phyloP scores from a whole-genome alignment of 768 basidiomycete species.

The Russula foetens region DNA sequence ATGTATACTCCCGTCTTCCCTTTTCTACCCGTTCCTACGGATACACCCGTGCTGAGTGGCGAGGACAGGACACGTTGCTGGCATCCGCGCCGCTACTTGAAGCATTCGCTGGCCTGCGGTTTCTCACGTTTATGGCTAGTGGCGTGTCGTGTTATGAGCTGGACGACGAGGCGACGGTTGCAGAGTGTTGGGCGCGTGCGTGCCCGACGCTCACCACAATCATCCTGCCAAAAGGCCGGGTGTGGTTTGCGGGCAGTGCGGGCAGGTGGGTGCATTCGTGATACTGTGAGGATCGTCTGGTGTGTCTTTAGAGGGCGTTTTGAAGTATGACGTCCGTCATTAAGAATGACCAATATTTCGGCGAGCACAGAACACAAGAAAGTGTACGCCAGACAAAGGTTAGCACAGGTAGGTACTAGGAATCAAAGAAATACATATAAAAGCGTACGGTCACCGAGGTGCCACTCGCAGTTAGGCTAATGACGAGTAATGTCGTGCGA shows the following conservation, averaged over 20 bases:
- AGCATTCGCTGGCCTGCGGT: slow-evolving; percentile 35
- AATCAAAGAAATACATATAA: no score
- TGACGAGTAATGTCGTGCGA: no score
- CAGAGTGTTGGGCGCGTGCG: slow-evolving; percentile 44
- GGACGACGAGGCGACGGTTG: slow-evolving; percentile 43
- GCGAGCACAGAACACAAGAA: no score
- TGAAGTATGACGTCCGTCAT: not conserved
- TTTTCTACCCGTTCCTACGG: slow-evolving; percentile 1
- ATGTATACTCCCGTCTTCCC: slow-evolving; percentile 27
- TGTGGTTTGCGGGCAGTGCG: slow-evolving; percentile 42
- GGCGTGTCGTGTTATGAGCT: slow-evolving; percentile 18
- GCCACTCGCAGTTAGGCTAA: no score
- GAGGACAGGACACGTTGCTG: slow-evolving; percentile 34
- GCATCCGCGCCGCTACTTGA: slow-evolving; percentile 33
- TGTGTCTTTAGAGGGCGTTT: no score
- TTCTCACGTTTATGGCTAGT: slow-evolving; percentile 55
- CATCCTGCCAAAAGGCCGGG: slow-evolving; percentile 51
- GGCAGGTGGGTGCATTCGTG: slow-evolving; percentile 14
- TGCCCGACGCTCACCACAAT: slow-evolving; percentile 58
- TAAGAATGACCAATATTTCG: no score
- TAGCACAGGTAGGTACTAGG: no score
- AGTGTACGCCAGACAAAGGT: no score
- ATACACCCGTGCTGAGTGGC: not conserved
- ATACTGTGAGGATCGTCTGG: not conserved
- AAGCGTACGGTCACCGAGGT: no score